Conservation (phyloP, 495 filamentous ascomycete species). For the Podospora comata region DNA sequence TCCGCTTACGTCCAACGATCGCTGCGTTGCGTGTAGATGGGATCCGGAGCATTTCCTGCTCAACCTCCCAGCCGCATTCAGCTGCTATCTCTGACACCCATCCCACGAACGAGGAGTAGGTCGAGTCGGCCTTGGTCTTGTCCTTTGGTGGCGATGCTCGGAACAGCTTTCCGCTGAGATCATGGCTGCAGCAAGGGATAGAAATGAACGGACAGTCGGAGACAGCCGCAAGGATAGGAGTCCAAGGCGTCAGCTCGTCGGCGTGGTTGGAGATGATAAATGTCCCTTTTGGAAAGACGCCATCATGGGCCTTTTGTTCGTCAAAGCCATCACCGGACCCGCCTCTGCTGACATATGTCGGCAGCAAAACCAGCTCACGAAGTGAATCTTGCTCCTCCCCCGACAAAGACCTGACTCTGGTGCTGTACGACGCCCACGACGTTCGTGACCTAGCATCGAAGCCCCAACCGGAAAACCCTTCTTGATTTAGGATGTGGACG, state of each 20-base stretch:
- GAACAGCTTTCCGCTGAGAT: slow-evolving; percentile 69
- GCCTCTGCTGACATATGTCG: slow-evolving; percentile 42
- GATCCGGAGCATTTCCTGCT: slow-evolving; percentile 78
- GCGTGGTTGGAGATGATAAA: slow-evolving; percentile 97
- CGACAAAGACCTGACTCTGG: slow-evolving; percentile 35
- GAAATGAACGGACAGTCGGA: slow-evolving; percentile 77
- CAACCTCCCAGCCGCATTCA: slow-evolving; percentile 70
- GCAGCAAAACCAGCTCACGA: slow-evolving; percentile 71
- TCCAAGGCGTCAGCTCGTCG: slow-evolving; percentile 94
- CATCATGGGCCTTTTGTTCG: slow-evolving; percentile 57
- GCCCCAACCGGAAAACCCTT: slow-evolving; percentile 84
- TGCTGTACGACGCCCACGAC: slow-evolving; percentile 72
- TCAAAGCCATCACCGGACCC: slow-evolving; percentile 26
- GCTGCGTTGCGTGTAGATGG: slow-evolving; percentile 86
- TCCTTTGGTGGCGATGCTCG: slow-evolving; percentile 63
- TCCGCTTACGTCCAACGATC: slow-evolving; percentile 59
- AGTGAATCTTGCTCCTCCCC: slow-evolving; percentile 43
- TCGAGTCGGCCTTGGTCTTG: slow-evolving; percentile 48
- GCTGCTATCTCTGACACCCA: slow-evolving; percentile 65
- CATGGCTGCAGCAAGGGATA: slow-evolving; percentile 93
- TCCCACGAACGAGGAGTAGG: slow-evolving; percentile 70
- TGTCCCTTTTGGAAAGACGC: slow-evolving; percentile 67
- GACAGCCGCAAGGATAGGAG: slow-evolving; percentile 76
- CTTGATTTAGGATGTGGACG: slow-evolving; percentile 75
- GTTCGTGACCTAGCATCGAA: slow-evolving; percentile 84